Evolutionary conservation across 2,329 filamentous ascomycete genomes (phyloP).

Genomic region (Elsinoe perseae): DNA sequence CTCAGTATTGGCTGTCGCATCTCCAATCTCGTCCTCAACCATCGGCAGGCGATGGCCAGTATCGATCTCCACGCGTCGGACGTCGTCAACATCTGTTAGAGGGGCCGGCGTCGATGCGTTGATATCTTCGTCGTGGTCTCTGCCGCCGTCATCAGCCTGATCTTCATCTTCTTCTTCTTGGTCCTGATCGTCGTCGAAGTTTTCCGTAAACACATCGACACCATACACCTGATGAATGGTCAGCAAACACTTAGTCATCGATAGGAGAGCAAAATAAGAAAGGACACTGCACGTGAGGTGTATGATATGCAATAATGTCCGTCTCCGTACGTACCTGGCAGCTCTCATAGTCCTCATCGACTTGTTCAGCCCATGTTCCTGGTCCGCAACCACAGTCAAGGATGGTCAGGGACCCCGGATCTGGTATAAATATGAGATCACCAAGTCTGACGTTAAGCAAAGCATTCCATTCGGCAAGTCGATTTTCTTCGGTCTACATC

Average conservation of each 20-base stretch:
- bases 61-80: neutral
- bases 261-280: too few relatives aligned
- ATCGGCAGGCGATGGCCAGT: neutral
- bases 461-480: neutral
- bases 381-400: slow-evolving; percentile 15
- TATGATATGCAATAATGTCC: neutral
- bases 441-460: neutral
- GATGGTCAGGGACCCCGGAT: neutral
- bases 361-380: slow-evolving; percentile 4
- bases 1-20: neutral
- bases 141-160: too few relatives aligned
- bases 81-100: too few relatives aligned
- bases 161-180: slow-evolving; percentile 30
- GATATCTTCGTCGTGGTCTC: too few relatives aligned
- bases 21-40: neutral
- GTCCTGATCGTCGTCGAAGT: neutral
- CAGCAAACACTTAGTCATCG: too few relatives aligned
- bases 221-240: neutral
- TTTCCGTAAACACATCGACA: slow-evolving; percentile 2
- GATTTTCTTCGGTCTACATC: slow-evolving; percentile 1
- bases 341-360: neutral
- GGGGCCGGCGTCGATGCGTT: too few relatives aligned
- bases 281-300: too few relatives aligned
- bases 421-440: neutral
- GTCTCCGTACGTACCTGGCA: neutral